These are phyloP conservation scores for Fusarium dlaminii DNA, from an alignment of 2,329 filamentous ascomycete genomes.

Conservation along the genomic window DNA sequence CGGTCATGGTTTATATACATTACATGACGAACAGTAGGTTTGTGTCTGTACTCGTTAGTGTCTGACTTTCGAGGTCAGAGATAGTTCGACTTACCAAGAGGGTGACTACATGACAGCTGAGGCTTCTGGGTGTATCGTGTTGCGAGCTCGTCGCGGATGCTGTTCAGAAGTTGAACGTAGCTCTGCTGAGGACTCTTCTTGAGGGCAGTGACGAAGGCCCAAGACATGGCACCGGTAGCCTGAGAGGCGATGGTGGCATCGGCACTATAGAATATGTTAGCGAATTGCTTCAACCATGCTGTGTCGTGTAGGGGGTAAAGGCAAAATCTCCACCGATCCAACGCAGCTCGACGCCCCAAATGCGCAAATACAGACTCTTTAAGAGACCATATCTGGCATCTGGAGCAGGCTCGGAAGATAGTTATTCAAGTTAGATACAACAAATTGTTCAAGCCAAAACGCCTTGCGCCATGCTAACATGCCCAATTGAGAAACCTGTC, in stretches of 20 bases:
- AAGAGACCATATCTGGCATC: conserved; percentile 49
- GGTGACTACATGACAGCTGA: conserved; percentile 96
- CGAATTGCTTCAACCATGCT: not conserved
- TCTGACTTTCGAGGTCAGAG: not conserved
- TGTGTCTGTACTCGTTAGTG: conserved; percentile 59
- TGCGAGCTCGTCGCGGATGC: conserved; percentile 90
- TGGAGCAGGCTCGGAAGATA: conserved; percentile 50
- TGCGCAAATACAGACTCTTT: conserved; percentile 49
- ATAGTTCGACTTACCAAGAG: conserved; percentile 74
- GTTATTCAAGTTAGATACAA: conserved; percentile 35
- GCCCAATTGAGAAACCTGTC: conserved; percentile 7
- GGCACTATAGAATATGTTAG: conserved; percentile 64
- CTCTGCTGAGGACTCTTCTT: conserved; percentile 98
- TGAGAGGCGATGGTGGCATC: conserved; percentile 92
- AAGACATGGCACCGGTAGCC: conserved; percentile 98
- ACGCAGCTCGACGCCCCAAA: conserved; percentile 60
- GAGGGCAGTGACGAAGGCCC: conserved; percentile 91
- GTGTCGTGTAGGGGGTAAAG: not conserved
- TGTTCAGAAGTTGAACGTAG: conserved; percentile 96
- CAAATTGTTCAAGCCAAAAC: conserved; percentile 16
- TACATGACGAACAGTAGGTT: conserved; percentile 72
- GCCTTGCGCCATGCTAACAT: conserved; percentile 32
- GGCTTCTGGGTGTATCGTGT: conserved; percentile 94
- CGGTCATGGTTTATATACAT: conserved; percentile 34
- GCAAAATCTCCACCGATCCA: conserved; percentile 39